Conservation (phyloP, 768 basidiomycete species). For the Pleurotus djamor region DNA sequence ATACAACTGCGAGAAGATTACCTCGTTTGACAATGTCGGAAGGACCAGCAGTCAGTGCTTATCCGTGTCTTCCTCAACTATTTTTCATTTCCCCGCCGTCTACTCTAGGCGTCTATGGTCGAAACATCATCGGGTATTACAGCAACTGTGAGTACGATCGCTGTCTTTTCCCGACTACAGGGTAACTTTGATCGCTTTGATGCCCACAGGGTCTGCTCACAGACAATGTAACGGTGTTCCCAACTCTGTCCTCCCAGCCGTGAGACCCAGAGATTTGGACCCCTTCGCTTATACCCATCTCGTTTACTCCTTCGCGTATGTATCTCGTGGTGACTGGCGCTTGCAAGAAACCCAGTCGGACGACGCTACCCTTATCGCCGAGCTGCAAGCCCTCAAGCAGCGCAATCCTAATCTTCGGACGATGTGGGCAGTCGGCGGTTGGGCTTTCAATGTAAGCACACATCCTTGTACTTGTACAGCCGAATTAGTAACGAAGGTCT, state of each 20-base stretch:
- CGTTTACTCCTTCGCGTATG: conserved; percentile 2
- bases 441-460: conserved; percentile 6
- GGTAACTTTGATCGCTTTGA: neutral
- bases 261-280: conserved; percentile 4
- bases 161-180: neutral
- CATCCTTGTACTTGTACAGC: neutral
- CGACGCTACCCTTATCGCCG: conserved; percentile 6
- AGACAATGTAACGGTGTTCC: conserved; percentile 6
- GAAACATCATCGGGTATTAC: conserved; percentile 5
- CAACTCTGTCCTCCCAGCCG: conserved; percentile 1
- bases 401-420: neutral
- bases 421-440: conserved; percentile 2
- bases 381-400: conserved; percentile 9
- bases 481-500: neutral
- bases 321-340: conserved; percentile 2
- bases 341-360: conserved; percentile 6
- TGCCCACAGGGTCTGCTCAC: neutral
- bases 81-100: neutral
- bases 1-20: neutral
- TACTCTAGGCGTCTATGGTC: neutral
- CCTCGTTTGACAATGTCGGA: neutral
- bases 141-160: conserved; percentile 6
- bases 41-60: neutral
- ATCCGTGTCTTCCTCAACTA: neutral
- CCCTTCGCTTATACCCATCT: conserved; percentile 7